Evolutionary conservation across 2,329 filamentous ascomycete genomes (phyloP).

Genomic region (Metarhizium robertsii): DNA sequence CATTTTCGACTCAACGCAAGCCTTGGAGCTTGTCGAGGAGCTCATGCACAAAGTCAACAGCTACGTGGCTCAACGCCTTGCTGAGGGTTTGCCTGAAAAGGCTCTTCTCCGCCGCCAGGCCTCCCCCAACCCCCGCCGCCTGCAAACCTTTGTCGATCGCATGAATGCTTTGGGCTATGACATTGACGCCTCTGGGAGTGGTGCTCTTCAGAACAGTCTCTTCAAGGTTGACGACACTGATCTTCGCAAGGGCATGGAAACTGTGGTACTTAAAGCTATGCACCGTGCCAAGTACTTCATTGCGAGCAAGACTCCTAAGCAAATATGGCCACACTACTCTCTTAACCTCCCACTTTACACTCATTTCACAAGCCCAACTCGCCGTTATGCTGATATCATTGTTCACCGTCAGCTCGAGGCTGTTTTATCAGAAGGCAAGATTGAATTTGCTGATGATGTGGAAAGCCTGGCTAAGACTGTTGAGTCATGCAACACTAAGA

Average conservation of each 20-base stretch:
- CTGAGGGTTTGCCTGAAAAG: slow-evolving; percentile 74
- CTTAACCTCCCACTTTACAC: slow-evolving; percentile 92
- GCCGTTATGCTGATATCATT: slow-evolving; percentile 88
- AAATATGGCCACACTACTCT: slow-evolving; percentile 79
- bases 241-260: slow-evolving; percentile 96
- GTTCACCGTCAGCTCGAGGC: slow-evolving; percentile 92
- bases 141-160: slow-evolving; percentile 84
- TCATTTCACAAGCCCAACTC: slow-evolving; percentile 91
- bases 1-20: slow-evolving; percentile 82
- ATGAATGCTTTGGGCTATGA: slow-evolving; percentile 89
- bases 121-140: slow-evolving; percentile 75
- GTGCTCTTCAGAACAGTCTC: slow-evolving; percentile 83
- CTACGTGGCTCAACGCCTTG: slow-evolving; percentile 78
- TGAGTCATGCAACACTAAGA: slow-evolving; percentile 97
- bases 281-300: slow-evolving; percentile 93
- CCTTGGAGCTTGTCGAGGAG: slow-evolving; percentile 92
- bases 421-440: slow-evolving; percentile 68
- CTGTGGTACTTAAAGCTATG: slow-evolving; percentile 89
- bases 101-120: slow-evolving; percentile 83
- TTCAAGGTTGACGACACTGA: slow-evolving; percentile 87
- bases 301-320: slow-evolving; percentile 65
- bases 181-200: slow-evolving; percentile 82
- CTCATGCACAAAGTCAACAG: slow-evolving; percentile 87
- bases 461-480: slow-evolving; percentile 86
- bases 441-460: slow-evolving; percentile 82